These are phyloP conservation scores for Lagerstroemia speciosa DNA, from an alignment of 345 rosid species.

Conservation along the genomic window DNA sequence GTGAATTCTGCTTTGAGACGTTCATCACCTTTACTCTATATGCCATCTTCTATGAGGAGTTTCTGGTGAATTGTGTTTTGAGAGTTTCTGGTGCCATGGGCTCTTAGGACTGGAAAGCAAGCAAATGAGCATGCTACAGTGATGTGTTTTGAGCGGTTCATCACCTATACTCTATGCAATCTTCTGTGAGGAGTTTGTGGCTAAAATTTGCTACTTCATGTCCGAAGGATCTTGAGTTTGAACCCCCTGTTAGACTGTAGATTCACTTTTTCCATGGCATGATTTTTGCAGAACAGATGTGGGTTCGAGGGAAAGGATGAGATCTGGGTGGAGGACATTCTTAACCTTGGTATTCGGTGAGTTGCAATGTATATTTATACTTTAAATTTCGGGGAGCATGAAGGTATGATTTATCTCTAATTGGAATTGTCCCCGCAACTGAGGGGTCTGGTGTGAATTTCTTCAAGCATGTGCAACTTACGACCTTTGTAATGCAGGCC, in stretches of 20 bases:
- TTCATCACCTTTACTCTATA: too few relatives aligned
- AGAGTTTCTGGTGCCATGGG: neutral
- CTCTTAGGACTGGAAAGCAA: too few relatives aligned
- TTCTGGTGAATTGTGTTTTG: too few relatives aligned
- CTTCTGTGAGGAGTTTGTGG: neutral
- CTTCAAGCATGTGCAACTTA: neutral
- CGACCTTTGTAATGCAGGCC: conserved; percentile 44
- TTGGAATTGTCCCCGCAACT: too few relatives aligned
- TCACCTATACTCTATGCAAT: too few relatives aligned
- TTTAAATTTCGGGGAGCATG: neutral
- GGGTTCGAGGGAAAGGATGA: conserved; percentile 86
- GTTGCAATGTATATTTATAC: conserved; percentile 22
- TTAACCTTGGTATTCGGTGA: conserved; percentile 88
- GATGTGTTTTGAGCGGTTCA: too few relatives aligned
- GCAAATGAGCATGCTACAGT: too few relatives aligned
- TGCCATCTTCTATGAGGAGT: too few relatives aligned
- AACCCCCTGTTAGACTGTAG: neutral
- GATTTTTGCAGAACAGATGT: conserved; percentile 71
- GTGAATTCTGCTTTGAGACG: too few relatives aligned
- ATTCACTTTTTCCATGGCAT: conserved; percentile 8
- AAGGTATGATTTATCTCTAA: neutral
- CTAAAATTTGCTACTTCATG: neutral
- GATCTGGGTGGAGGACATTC: conserved; percentile 91
- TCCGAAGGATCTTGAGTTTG: neutral
- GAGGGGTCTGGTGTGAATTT: neutral